phyloP scores from a whole-genome alignment of 2,329 filamentous ascomycete species.

The Rhynchosporium secalis region DNA sequence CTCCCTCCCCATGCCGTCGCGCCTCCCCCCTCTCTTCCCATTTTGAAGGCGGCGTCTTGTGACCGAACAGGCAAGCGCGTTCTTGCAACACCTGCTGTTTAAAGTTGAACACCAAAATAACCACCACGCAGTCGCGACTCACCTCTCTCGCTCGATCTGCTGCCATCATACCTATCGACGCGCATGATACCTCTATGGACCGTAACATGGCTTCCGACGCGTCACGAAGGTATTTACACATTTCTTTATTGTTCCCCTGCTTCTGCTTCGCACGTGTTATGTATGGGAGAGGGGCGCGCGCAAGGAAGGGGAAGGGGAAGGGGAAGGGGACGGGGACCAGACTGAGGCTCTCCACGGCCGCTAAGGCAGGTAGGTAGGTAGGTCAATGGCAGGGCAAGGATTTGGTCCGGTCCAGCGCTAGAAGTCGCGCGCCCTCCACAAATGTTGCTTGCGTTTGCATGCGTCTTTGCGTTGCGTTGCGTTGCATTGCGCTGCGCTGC shows the following conservation, averaged over 20 bases:
- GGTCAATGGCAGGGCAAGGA: not conserved
- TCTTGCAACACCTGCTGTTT: not conserved
- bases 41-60: not conserved
- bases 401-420: constrained; percentile 7
- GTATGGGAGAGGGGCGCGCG: not conserved
- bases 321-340: no score
- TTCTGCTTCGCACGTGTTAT: constrained; percentile 23
- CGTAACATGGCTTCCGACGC: constrained; percentile 34
- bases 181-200: constrained; percentile 17
- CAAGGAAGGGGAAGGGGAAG: not conserved
- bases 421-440: constrained; percentile 15
- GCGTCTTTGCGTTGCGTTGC: no score
- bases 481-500: not conserved
- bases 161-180: not conserved
- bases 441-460: not conserved
- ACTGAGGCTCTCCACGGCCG: constrained; percentile 11
- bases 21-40: no score
- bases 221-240: constrained; percentile 34
- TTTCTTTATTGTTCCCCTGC: constrained; percentile 3
- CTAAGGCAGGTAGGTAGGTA: not conserved
- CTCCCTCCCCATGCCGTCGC: no score
- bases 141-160: not conserved
- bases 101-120: not conserved
- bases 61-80: not conserved
- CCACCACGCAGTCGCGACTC: not conserved